phyloP scores from a whole-genome alignment of 2,329 filamentous ascomycete genomes.

The Cladosporium halotolerans region DNA sequence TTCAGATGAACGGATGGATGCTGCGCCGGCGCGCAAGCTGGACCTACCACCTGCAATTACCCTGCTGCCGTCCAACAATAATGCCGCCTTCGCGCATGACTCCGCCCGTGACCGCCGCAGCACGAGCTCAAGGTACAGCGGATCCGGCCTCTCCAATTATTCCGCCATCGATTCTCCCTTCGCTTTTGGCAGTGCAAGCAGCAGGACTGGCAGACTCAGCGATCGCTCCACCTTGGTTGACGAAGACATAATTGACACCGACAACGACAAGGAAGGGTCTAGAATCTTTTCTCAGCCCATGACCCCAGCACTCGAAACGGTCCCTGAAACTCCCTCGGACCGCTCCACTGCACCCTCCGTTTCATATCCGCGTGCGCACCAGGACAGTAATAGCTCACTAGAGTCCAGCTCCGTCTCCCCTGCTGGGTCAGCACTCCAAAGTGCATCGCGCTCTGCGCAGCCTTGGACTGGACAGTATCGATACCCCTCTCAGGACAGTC shows the following conservation, averaged over 20 bases:
- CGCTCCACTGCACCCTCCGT: constrained; percentile 14
- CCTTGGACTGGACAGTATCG: not conserved
- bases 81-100: constrained; percentile 15
- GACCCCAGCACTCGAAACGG: constrained; percentile 20
- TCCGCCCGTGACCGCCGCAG: constrained; percentile 24
- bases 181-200: constrained; percentile 15
- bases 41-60: constrained; percentile 18
- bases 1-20: constrained; percentile 22
- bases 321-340: constrained; percentile 25
- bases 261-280: constrained; percentile 2
- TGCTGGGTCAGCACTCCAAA: not conserved
- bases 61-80: constrained; percentile 19
- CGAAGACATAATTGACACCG: constrained; percentile 3
- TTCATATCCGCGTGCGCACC: constrained; percentile 1
- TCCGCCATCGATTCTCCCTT: constrained; percentile 16
- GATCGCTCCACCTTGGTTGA: constrained; percentile 22
- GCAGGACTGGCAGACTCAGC: constrained; percentile 20
- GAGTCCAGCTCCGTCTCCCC: not conserved
- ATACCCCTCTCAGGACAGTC: constrained; percentile 3
- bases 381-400: not conserved
- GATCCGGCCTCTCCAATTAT: constrained; percentile 23
- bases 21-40: constrained; percentile 22
- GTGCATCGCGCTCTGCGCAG: not conserved
- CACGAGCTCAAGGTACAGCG: constrained; percentile 24
- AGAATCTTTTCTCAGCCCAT: not conserved